phyloP scores from a whole-genome alignment of 306 rosid genomes.

The Trifolium fragiferum region DNA sequence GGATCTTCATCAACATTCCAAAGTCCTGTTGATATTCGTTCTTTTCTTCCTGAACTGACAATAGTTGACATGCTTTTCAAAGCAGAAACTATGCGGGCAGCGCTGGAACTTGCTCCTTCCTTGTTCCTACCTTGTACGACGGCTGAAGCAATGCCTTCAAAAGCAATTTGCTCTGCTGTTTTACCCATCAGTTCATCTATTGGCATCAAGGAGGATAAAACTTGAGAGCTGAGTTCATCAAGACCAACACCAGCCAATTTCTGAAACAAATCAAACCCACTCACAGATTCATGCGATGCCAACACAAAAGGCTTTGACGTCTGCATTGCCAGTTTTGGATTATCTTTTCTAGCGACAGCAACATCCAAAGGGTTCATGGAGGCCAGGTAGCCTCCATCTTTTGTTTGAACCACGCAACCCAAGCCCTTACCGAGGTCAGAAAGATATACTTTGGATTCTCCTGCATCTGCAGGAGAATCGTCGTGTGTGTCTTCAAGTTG shows the following conservation, averaged over 20 bases:
- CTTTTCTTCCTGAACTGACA: conserved; percentile 75
- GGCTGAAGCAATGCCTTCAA: conserved; percentile 91
- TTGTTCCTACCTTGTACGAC: conserved; percentile 89
- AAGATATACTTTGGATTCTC: conserved; percentile 68
- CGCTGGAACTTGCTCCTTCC: conserved; percentile 92
- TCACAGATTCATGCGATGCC: conserved; percentile 52
- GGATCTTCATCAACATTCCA: conserved; percentile 79
- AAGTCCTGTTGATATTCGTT: conserved; percentile 77
- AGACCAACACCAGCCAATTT: conserved; percentile 67
- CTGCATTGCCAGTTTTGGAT: conserved; percentile 92
- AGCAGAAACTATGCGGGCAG: conserved; percentile 72
- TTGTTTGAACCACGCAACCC: conserved; percentile 81
- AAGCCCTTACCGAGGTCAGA: conserved; percentile 93
- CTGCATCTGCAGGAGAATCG: conserved; percentile 48
- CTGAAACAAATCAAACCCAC: conserved; percentile 83
- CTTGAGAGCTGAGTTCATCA: conserved; percentile 68
- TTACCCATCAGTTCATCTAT: conserved; percentile 84
- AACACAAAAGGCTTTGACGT: conserved; percentile 73
- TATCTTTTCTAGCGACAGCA: conserved; percentile 58
- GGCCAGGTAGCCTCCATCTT: conserved; percentile 85
- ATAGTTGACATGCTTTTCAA: conserved; percentile 68
- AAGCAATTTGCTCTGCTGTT: conserved; percentile 95
- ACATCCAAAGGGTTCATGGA: conserved; percentile 81
- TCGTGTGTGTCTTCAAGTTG: conserved; percentile 61
- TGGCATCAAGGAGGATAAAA: conserved; percentile 62